Conservation (phyloP, 306 rosid species). For the Quercus berberidifolia region DNA sequence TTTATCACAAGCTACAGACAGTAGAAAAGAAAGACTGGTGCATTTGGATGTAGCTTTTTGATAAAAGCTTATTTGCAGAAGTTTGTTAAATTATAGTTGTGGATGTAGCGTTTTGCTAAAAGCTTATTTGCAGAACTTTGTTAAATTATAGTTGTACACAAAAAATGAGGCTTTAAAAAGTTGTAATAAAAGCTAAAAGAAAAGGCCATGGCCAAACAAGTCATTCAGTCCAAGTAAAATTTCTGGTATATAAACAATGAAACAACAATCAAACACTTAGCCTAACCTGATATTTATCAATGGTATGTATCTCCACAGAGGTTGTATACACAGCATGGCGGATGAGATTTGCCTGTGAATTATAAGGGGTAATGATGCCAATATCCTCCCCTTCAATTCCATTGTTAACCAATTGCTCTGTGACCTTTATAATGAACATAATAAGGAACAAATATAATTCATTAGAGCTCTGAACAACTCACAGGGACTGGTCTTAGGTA, state of each 20-base stretch:
- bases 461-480: background rate
- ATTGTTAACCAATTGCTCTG: slow-evolving; percentile 56
- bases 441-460: slow-evolving; percentile 1
- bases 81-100: no score
- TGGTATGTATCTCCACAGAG: slow-evolving; percentile 90
- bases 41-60: no score
- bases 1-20: background rate
- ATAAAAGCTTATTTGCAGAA: no score
- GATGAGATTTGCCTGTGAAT: slow-evolving; percentile 90
- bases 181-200: no score
- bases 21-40: no score
- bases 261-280: background rate
- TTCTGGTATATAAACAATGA: background rate
- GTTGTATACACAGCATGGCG: slow-evolving; percentile 36
- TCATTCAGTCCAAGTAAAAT: background rate
- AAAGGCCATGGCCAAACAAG: background rate
- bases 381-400: slow-evolving; percentile 69
- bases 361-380: slow-evolving; percentile 93
- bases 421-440: slow-evolving; percentile 45
- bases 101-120: no score
- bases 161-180: no score
- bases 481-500: background rate
- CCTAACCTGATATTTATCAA: slow-evolving; percentile 91
- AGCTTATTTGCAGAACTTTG: no score
- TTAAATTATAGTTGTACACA: no score